Evolutionary conservation across 352 stramenopile genomes (phyloP), one percentile per base, ranked within the genome.

Genomic region (Pythium phragmiticola): DNA sequence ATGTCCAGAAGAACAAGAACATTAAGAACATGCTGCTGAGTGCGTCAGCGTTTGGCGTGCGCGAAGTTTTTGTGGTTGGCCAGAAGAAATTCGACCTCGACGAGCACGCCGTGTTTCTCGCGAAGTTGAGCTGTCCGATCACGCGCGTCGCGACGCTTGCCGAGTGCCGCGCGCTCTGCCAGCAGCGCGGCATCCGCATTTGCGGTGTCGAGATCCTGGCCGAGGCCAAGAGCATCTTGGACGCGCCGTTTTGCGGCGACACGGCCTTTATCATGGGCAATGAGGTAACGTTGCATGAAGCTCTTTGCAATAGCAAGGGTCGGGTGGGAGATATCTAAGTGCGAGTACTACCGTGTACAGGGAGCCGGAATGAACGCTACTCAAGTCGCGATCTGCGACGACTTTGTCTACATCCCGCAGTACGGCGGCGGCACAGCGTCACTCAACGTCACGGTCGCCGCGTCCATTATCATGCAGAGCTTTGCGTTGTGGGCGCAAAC

Each of bases 241-340:
- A 95, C 39, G 66, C 57, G 36, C 81, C 92, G 28, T 90, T 95
- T 53, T 79, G 82, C 34, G 82, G 80, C 37, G 80, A 92, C 46
- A 95, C 89, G 23, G 95, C 93, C 1, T 96, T 99, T 57, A 97
- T 98, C 53, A 95, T 98, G 83, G 95, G 95, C 45, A 99, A 99
- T 68, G 95, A 99, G 77, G 88, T 90, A 37, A 21, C 17, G 49
- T 45, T 34, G 26, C 26, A 30, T 30, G 26, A 30, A 30, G n/a
- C 11, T 42, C 4, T 48, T 17, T 48, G 21, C 21, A 21, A 21
- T 21, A 21, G 21, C 21, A 21, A 21, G 37, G 37, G 16, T 43
- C 37, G 12, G 16, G 37, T 43, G 37, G 37, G 37, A 17, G 16
- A 3, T 43, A 17, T 9, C 16, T 17, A 7, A 43, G 33, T 52